Base-by-base conservation (phyloP, 164 flowering plant genomes). In the Umbellularia californica region DNA sequence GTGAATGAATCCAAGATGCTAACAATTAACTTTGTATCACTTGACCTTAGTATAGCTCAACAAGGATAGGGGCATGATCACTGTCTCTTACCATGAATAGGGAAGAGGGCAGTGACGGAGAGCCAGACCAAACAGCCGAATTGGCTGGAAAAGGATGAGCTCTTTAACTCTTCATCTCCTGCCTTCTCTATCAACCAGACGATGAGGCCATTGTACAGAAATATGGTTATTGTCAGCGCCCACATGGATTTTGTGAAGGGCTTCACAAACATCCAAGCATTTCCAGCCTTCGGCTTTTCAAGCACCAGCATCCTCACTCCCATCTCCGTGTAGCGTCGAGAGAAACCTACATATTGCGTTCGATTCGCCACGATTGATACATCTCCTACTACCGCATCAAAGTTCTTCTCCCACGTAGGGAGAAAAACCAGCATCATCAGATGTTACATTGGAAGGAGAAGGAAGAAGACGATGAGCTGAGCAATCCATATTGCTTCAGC, bases 381-480 rank as follows among this genome's bases (percentile, higher is more conserved):
- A 58, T 84, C 87, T 0, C 80, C 87, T 0, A 84, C 83, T 17
- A 70, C 83, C 20, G 79, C 83, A 65, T 82, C 83, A 17, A 80
- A 78, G 0, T 7, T 72, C 86, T 84, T n/a, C 70, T 9, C 30
- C 73, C 23, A 11, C 3, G 35, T 30, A 30, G 35, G 35, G 35
- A 4, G 5, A 30, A 30, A 30, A 30, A 30, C 3, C 35, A 30
- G 33, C 35, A 30, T 3, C 35, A 27, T 2, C 0, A 3, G 35
- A 3, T 30, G 35, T 30, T 30, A 30, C 35, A 30, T 30, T 30
- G 5, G 35, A 3, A 30, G 35, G 35, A 4, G 35, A 30, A 30
- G 5, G 5, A 30, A 17, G 28, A 66, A 14, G 19, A 13, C 24
- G 15, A 3, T 14, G 7, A 15, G 20, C 35, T 4, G n/a, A 30